Conservation (phyloP, 1,284 basidiomycete species). For the Farysia itapuensis region DNA sequence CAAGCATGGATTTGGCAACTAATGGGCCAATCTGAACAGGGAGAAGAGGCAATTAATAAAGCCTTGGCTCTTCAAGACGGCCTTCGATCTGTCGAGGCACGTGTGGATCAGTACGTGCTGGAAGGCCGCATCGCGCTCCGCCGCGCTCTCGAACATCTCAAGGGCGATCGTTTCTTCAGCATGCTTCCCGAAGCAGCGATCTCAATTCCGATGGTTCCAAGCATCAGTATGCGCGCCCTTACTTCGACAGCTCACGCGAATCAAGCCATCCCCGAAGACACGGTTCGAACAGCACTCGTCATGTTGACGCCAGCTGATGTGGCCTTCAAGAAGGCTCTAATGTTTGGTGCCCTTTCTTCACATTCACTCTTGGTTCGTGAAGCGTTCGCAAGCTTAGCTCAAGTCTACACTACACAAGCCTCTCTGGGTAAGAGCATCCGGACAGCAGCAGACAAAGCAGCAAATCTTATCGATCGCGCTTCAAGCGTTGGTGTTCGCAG, state of each 20-base stretch:
- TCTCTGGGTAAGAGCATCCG: slow-evolving; percentile 31
- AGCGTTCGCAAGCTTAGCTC: slow-evolving; percentile 32
- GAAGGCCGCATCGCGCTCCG: slow-evolving; percentile 35
- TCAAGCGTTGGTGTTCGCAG: slow-evolving; percentile 34
- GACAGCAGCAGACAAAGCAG: slow-evolving; percentile 28
- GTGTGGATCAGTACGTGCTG: slow-evolving; percentile 26
- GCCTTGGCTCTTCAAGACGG: slow-evolving; percentile 27
- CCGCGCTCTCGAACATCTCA: slow-evolving; percentile 31
- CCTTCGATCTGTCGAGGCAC: slow-evolving; percentile 6
- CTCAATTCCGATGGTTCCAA: slow-evolving; percentile 44
- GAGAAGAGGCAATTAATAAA: slow-evolving; percentile 27
- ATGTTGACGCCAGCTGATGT: slow-evolving; percentile 27
- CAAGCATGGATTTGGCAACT: slow-evolving; percentile 45
- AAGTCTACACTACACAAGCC: slow-evolving; percentile 32
- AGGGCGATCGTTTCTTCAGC: slow-evolving; percentile 44
- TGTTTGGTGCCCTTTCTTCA: slow-evolving; percentile 15
- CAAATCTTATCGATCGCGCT: slow-evolving; percentile 28
- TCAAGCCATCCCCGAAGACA: slow-evolving; percentile 26
- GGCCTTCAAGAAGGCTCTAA: slow-evolving; percentile 33
- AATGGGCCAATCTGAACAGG: slow-evolving; percentile 12
- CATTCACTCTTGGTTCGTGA: slow-evolving; percentile 31
- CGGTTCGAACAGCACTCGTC: slow-evolving; percentile 24
- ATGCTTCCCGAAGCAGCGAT: slow-evolving; percentile 51
- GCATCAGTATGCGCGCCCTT: slow-evolving; percentile 23
- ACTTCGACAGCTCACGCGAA: slow-evolving; percentile 6